Evolutionary conservation across 441 rosid species (phyloP), one percentile per base, ranked within the genome.

Genomic region (Biscutella laevigata): DNA sequence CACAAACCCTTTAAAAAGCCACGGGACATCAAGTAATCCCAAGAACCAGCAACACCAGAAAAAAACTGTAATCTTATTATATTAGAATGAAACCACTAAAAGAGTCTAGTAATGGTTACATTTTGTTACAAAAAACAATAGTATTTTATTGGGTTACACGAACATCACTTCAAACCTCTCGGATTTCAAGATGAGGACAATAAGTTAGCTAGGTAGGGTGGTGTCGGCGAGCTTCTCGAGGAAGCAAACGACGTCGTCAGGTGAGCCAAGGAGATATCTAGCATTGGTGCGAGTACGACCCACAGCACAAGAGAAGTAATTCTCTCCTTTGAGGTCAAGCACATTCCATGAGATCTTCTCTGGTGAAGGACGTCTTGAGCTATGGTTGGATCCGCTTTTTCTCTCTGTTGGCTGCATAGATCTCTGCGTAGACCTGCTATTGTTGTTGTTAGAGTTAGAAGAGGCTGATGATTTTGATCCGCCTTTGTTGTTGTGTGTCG

Each of bases 261-360:
- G 79, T 5, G 99, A 83, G n/a, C 61, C 71, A 15, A 89, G 76
- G 26, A 67, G 52, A 58, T 84, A 94, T 5, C 97, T 80, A 48
- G 99, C 99, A 59, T 36, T 80, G 4, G 99, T 81, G 2, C 91
- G 88, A 8, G 72, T 73, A 57, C 99, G 76, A n/a, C 95, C 96
- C 4, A 94, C 99, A 1, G 99, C 77, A 38, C 97, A 86, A 5
- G 99, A 94, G 80, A 94, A 94, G 76, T 94, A 94, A 59, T 94
- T 87, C 33, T 89, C 96, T 47, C 82, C 86, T 71, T 86, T 94
- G 61, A 94, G 97, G 76, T 94, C 99, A 34, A 94, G 99, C 67
- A 94, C 97, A 29, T 81, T 89, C 94, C 95, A 86, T 7, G 99
- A 83, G 28, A 71, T 81, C 69, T 81, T 89, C 39, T 83, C 96